Percentiles rank a stretch among this genome's conserved stretches.
These are phyloP conservation scores for Onygenales sp. DNA, from an alignment of 2,329 filamentous ascomycete genomes.

Conservation along the genomic window DNA sequence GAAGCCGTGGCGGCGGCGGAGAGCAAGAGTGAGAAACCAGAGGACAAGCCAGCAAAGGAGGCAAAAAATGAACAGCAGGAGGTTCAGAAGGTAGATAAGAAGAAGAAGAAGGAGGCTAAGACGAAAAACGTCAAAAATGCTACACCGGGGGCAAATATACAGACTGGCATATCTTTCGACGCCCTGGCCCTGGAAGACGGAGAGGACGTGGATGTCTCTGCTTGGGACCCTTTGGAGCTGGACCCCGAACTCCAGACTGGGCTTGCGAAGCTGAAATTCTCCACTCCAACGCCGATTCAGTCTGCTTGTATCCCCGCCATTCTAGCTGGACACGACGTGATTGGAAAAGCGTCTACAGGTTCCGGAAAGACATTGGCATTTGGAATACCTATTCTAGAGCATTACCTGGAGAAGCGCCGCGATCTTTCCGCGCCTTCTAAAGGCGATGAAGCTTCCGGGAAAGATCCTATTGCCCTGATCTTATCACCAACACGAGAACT, in stretches of 20 bases:
- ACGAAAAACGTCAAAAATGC: conserved; percentile 15
- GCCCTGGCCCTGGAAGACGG: conserved; percentile 33
- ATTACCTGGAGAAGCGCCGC: conserved; percentile 51
- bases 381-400: conserved; percentile 83
- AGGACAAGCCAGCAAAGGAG: conserved; percentile 12
- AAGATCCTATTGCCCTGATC: conserved; percentile 62
- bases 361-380: conserved; percentile 96
- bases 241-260: conserved; percentile 63
- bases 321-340: conserved; percentile 73
- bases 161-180: conserved; percentile 27
- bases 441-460: conserved; percentile 28
- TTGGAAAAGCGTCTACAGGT: conserved; percentile 92
- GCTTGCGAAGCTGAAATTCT: conserved; percentile 70
- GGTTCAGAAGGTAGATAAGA: conserved; percentile 19
- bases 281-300: conserved; percentile 75
- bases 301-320: conserved; percentile 70
- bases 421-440: conserved; percentile 20
- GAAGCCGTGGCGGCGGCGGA: conserved; percentile 19
- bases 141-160: conserved; percentile 12
- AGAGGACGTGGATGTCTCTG: conserved; percentile 60
- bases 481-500: conserved; percentile 88
- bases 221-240: conserved; percentile 66
- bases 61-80: conserved; percentile 17
- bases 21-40: conserved; percentile 20
- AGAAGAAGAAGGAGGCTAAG: conserved; percentile 16